Percentiles rank a stretch among this genome's conserved stretches.
phyloP scores from a whole-genome alignment of 2,329 filamentous ascomycete species.

The Alternaria brassicae region DNA sequence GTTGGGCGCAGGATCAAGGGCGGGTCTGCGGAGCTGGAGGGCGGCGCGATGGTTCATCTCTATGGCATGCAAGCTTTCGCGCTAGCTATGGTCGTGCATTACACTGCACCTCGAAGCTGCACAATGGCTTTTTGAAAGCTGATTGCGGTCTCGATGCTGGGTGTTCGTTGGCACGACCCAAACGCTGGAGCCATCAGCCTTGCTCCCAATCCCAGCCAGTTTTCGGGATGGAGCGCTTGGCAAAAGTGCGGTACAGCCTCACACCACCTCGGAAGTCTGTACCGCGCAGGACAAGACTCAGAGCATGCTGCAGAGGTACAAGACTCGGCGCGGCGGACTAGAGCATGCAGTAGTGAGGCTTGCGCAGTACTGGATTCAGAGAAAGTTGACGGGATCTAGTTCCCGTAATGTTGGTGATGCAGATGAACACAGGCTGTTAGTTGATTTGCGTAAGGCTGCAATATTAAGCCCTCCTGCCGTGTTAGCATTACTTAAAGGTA shows the following conservation, averaged over 20 bases:
- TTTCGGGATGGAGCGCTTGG: too few species aligned
- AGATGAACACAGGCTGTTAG: constrained; percentile 8
- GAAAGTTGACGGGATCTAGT: constrained; percentile 1
- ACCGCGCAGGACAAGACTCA: not conserved
- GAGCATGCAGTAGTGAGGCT: constrained; percentile 1
- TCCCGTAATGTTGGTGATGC: not conserved
- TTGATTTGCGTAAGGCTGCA: constrained; percentile 5
- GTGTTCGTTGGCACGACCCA: constrained; percentile 5
- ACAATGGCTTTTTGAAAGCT: constrained; percentile 9
- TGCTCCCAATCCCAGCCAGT: constrained; percentile 14
- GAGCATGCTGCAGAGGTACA: not conserved
- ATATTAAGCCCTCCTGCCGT: constrained; percentile 2
- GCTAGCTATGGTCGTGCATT: constrained; percentile 10
- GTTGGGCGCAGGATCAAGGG: constrained; percentile 8
- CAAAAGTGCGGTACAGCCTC: too few species aligned
- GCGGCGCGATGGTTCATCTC: constrained; percentile 12
- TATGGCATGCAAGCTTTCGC: constrained; percentile 13
- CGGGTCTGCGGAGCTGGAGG: constrained; percentile 14
- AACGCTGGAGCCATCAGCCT: constrained; percentile 1
- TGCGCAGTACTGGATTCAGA: constrained; percentile 9
- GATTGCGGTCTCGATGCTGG: constrained; percentile 10
- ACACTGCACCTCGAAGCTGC: constrained; percentile 3
- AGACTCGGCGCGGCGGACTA: not conserved
- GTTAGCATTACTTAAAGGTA: not conserved
- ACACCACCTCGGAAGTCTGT: not conserved